Evolutionary conservation across 495 filamentous ascomycete species (phyloP).

Genomic region (Xylona heveae): DNA sequence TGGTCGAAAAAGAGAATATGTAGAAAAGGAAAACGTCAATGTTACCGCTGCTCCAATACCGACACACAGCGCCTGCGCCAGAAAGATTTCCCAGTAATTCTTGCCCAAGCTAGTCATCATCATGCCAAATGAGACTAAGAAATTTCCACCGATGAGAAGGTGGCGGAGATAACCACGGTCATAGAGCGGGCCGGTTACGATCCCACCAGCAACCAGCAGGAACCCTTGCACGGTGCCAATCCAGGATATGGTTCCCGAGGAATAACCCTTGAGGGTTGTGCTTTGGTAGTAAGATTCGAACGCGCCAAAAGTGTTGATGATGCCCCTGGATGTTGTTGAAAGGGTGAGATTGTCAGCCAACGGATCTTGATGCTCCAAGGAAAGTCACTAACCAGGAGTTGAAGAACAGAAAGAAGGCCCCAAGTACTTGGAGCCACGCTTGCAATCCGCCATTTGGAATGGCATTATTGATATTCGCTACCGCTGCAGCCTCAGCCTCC

Average conservation of each 20-base stretch:
- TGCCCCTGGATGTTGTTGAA: constrained; percentile 11
- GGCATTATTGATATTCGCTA: too few species aligned
- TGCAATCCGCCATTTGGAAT: too few species aligned
- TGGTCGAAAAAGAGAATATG: too few species aligned
- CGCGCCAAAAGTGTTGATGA: constrained; percentile 24
- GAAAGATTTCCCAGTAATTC: constrained; percentile 19
- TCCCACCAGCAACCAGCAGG: constrained; percentile 20
- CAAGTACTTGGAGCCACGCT: constrained; percentile 14
- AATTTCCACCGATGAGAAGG: constrained; percentile 13
- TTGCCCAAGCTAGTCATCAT: constrained; percentile 25
- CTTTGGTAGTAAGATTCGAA: constrained; percentile 25
- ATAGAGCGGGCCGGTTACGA: constrained; percentile 21
- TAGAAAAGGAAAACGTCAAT: too few species aligned
- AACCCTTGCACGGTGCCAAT: constrained; percentile 24
- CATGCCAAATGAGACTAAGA: constrained; percentile 22
- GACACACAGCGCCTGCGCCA: too few species aligned
- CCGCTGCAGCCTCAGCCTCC: too few species aligned
- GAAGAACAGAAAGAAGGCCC: constrained; percentile 14
- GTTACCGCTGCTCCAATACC: too few species aligned
- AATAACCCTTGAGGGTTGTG: constrained; percentile 11
- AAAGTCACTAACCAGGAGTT: constrained; percentile 13
- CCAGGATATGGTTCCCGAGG: constrained; percentile 24
- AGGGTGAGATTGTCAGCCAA: constrained; percentile 5
- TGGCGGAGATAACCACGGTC: constrained; percentile 21
- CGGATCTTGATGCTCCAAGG: neutral